A percentile compares a stretch with the other conserved stretches of the same genome.
phyloP scores from a whole-genome alignment of 1,139 yeast species.

The Saccharomyces hybrid region DNA sequence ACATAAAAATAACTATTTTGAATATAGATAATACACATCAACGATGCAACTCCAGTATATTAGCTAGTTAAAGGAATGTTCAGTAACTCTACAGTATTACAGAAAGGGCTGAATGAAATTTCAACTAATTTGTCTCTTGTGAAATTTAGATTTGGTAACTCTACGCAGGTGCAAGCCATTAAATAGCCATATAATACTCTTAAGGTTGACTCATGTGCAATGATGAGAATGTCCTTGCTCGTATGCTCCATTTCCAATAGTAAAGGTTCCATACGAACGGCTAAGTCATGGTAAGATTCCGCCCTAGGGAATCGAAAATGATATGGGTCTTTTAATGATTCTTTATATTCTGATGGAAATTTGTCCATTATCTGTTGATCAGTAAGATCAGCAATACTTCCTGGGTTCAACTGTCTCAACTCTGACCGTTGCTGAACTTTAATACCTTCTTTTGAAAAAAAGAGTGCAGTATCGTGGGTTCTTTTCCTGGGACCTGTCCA shows the following conservation, averaged over 20 bases:
- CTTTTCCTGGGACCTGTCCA: constrained; percentile 91
- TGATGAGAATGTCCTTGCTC: constrained; percentile 77
- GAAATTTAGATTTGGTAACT: constrained; percentile 72
- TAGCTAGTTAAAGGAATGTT: background rate
- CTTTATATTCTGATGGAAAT: constrained; percentile 64
- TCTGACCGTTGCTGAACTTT: constrained; percentile 69
- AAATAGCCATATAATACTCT: constrained; percentile 87
- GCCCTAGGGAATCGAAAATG: constrained; percentile 89
- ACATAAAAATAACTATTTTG: background rate
- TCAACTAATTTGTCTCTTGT: constrained; percentile 79
- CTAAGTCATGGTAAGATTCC: constrained; percentile 92
- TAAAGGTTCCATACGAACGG: constrained; percentile 87
- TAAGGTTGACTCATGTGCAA: constrained; percentile 88
- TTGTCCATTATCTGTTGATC: constrained; percentile 49
- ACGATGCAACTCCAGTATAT: constrained; percentile 6
- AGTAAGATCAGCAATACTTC: constrained; percentile 66
- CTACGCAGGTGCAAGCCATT: constrained; percentile 84
- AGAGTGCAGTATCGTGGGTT: constrained; percentile 71
- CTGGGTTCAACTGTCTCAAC: constrained; percentile 82
- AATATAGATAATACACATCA: background rate
- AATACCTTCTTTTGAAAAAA: constrained; percentile 52
- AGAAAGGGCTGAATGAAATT: constrained; percentile 53
- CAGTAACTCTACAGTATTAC: constrained; percentile 9
- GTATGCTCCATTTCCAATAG: constrained; percentile 88
- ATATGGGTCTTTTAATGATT: constrained; percentile 70